These are phyloP conservation scores for Musa beccarii DNA, from an alignment of 176 grass and related monocot genomes.

Conservation along the genomic window DNA sequence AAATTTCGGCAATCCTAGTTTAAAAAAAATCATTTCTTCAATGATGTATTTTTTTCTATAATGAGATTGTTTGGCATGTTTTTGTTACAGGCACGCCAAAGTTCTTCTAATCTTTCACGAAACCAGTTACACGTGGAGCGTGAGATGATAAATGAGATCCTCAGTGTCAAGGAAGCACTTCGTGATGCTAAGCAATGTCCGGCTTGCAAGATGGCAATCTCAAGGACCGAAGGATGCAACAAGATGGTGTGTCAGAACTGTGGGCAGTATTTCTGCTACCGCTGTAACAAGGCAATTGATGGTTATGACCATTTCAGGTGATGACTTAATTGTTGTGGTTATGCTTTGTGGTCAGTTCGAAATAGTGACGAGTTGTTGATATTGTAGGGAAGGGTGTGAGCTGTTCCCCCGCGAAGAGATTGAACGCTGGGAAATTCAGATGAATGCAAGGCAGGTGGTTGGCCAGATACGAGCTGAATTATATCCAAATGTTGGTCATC, in stretches of 20 bases:
- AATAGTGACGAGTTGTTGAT: slow-evolving; percentile 17
- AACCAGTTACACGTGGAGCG: slow-evolving; percentile 28
- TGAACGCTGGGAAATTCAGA: slow-evolving; percentile 52
- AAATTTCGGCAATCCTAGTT: too few species aligned
- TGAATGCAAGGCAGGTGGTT: slow-evolving; percentile 45
- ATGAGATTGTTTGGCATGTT: slow-evolving; percentile 18
- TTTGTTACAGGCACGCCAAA: slow-evolving; percentile 40
- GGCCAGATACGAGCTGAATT: slow-evolving; percentile 38
- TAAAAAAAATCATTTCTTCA: background rate
- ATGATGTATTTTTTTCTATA: background rate
- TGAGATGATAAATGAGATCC: slow-evolving; percentile 50
- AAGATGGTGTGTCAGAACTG: slow-evolving; percentile 69
- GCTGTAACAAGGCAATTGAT: slow-evolving; percentile 54
- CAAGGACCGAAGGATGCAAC: slow-evolving; percentile 72
- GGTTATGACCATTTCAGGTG: slow-evolving; percentile 84
- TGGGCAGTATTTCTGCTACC: slow-evolving; percentile 56
- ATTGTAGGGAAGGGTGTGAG: slow-evolving; percentile 40
- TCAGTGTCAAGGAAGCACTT: slow-evolving; percentile 52
- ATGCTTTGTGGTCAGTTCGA: background rate
- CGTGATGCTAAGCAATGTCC: slow-evolving; percentile 68
- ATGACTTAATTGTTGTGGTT: slow-evolving; percentile 13
- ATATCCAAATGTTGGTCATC: slow-evolving; percentile 30
- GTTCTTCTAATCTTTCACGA: slow-evolving; percentile 10
- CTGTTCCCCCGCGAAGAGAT: slow-evolving; percentile 59
- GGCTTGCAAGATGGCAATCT: slow-evolving; percentile 68